phyloP scores from a whole-genome alignment of 2,329 filamentous ascomycete species.

The Colletotrichum spaethianum region DNA sequence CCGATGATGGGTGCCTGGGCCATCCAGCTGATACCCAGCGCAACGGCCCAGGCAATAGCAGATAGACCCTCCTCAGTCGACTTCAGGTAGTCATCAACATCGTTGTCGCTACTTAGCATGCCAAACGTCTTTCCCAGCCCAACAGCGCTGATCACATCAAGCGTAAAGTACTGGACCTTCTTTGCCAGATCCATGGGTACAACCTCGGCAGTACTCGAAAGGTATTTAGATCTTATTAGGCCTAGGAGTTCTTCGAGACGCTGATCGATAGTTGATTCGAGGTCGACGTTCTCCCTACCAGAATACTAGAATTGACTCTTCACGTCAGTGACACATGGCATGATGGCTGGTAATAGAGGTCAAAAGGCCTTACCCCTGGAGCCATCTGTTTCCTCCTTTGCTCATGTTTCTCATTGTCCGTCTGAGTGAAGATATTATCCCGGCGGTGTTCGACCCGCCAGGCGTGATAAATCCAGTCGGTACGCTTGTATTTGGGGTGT shows the following conservation, averaged over 20 bases:
- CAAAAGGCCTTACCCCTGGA: conserved; percentile 58
- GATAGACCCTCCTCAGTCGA: conserved; percentile 52
- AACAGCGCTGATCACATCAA: conserved; percentile 67
- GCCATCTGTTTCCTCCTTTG: conserved; percentile 63
- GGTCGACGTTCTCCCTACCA: conserved; percentile 65
- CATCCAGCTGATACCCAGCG: conserved; percentile 49
- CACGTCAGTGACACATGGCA: conserved; percentile 5
- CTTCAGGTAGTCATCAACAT: conserved; percentile 58
- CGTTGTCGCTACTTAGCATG: conserved; percentile 60
- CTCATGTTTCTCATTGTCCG: conserved; percentile 63
- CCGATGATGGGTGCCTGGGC: conserved; percentile 49
- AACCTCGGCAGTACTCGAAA: conserved; percentile 48
- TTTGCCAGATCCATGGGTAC: conserved; percentile 61
- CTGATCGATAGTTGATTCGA: conserved; percentile 65
- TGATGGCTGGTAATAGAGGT: not conserved
- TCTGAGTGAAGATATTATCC: conserved; percentile 68
- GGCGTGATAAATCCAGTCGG: conserved; percentile 60
- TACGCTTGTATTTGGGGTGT: conserved; percentile 57
- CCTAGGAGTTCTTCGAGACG: conserved; percentile 60
- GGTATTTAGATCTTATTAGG: conserved; percentile 61
- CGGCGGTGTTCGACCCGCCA: conserved; percentile 63
- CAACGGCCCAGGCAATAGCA: conserved; percentile 46
- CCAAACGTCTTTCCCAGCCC: conserved; percentile 66
- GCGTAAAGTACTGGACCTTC: conserved; percentile 64
- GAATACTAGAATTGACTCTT: conserved; percentile 59